Evolutionary conservation across 805 yeast species (phyloP).

Genomic region (Huiozyma naganishii): DNA sequence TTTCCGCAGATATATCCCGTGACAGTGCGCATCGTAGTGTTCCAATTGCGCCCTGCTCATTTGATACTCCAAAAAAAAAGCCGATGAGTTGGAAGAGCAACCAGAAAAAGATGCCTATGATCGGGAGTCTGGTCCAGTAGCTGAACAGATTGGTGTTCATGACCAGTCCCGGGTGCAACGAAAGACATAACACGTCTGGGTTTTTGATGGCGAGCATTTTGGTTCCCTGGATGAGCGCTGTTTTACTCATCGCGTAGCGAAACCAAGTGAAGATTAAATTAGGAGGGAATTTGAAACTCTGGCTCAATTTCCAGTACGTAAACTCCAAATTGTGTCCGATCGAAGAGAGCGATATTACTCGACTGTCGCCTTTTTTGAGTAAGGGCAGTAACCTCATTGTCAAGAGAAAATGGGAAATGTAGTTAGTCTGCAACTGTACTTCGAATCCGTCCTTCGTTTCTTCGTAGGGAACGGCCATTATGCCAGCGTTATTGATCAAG

Average conservation of each 20-base stretch:
- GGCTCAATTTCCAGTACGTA: constrained; percentile 36
- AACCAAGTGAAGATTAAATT: constrained; percentile 65
- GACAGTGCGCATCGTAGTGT: constrained; percentile 54
- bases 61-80: constrained; percentile 55
- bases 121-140: constrained; percentile 68
- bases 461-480: constrained; percentile 63
- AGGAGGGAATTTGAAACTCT: constrained; percentile 45
- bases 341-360: constrained; percentile 56
- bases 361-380: constrained; percentile 32
- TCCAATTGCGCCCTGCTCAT: constrained; percentile 61
- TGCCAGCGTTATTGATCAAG: constrained; percentile 69
- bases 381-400: constrained; percentile 49
- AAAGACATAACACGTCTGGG: constrained; percentile 51
- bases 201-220: constrained; percentile 52
- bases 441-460: constrained; percentile 64
- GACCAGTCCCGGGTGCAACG: constrained; percentile 82
- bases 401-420: constrained; percentile 61
- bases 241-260: constrained; percentile 67
- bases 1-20: constrained; percentile 35
- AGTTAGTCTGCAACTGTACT: constrained; percentile 70
- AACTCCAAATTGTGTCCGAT: constrained; percentile 50
- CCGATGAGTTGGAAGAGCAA: constrained; percentile 59
- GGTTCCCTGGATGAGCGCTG: constrained; percentile 65
- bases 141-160: constrained; percentile 68
- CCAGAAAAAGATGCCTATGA: constrained; percentile 70